phyloP scores from a whole-genome alignment of 208 protist species.

The Crithidia bombi region DNA sequence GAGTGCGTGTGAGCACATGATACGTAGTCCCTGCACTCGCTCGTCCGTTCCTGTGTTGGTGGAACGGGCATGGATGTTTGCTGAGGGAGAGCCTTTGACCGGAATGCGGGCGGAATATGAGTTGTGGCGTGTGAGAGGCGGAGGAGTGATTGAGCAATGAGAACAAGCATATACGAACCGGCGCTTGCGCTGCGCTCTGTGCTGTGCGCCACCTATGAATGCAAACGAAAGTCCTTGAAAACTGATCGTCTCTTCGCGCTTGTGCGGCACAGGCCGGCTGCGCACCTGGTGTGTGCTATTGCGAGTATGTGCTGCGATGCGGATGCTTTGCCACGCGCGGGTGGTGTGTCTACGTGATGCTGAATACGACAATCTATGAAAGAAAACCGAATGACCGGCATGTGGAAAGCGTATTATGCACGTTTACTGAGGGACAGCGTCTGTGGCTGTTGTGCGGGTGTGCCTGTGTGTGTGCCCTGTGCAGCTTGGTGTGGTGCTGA shows the following conservation, averaged over 20 bases:
- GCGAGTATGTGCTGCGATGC: background rate
- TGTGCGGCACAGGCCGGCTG: background rate
- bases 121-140: background rate
- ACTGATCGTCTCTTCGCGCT: slow-evolving; percentile 31
- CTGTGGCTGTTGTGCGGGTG: background rate
- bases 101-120: background rate
- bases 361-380: slow-evolving; percentile 17
- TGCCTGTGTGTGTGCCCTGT: background rate
- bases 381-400: slow-evolving; percentile 29
- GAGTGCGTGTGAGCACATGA: background rate
- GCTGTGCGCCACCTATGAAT: slow-evolving; percentile 28
- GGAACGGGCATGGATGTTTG: slow-evolving; percentile 34
- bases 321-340: background rate
- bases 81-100: slow-evolving; percentile 26
- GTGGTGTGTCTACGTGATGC: slow-evolving; percentile 6
- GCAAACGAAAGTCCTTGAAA: slow-evolving; percentile 56
- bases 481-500: background rate
- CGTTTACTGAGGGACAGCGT: background rate
- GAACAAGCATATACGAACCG: slow-evolving; percentile 65
- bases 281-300: background rate
- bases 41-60: slow-evolving; percentile 41
- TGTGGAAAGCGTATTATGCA: slow-evolving; percentile 20
- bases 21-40: slow-evolving; percentile 37
- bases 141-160: slow-evolving; percentile 46
- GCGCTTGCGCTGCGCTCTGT: slow-evolving; percentile 21